Base-by-base conservation (phyloP, 1,284 basidiomycete species). In the Wallemia hederae region DNA sequence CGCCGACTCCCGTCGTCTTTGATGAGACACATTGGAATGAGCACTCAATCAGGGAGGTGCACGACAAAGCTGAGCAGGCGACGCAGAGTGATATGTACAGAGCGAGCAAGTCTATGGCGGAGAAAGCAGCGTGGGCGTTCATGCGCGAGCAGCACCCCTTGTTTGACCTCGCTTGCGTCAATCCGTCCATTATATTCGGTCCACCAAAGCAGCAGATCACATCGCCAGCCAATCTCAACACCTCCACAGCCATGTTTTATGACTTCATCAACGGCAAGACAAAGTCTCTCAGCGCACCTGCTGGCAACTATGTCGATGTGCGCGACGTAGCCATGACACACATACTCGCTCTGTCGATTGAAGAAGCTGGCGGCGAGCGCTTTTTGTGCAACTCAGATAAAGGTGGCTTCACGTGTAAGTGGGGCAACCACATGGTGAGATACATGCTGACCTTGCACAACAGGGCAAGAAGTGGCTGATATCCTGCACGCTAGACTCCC, bases 301-400 rank as follows among this genome's bases (percentile, higher is more conserved):
- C 66, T 70, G 72, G 73, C 17, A 72, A 70, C 67, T 81, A 73
- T 70, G 74, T 80, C 31, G 79, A 82, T 63, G 80, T 81, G 0
- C 73, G 79, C 15, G 79, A 82, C 64, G 71, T 82, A 24, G 80
- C 77, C 0, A 69, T 73, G 3, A 78, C 76, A 0, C 80, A 83
- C 64, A 70, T 75, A 1, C 70, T 74, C 7, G 77, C 80, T 0
- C 70, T 82, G 0, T 71, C 74, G 33, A 73, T 73, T 31, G 69
- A 73, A 2, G 74, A 75, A n/a, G 82, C 81, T 0, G 76, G 75
- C 2, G 78, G 77, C 0, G 70, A 83, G 63, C 73, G 83, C 0
- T 77, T 33, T 19, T 9, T 33, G 7, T 33, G 9, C 7, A 33
- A 33, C 19, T 33, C 31, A 33, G 31, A 33, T 19, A 33, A 33